A percentile compares a stretch with the other conserved stretches of the same genome.
These are phyloP conservation scores for Globisporangium rhizosaccharum DNA, from an alignment of 352 stramenopile species.

Conservation along the genomic window DNA sequence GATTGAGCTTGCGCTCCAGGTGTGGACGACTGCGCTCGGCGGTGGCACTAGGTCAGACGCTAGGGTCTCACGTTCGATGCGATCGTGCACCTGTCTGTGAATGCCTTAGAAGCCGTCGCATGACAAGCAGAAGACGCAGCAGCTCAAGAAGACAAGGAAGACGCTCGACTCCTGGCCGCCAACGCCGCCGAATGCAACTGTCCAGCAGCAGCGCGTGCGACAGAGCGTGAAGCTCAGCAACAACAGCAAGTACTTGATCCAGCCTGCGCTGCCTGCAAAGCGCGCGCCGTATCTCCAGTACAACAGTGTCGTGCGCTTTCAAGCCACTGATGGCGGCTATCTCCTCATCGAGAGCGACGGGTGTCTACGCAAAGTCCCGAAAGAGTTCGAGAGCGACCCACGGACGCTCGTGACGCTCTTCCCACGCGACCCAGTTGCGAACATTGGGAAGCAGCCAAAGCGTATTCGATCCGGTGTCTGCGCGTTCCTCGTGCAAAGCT, in stretches of 20 bases:
- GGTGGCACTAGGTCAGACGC: too few relatives aligned
- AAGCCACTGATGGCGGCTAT: conserved; percentile 30
- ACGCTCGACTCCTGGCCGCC: too few relatives aligned
- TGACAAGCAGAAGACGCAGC: too few relatives aligned
- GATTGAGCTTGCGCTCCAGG: conserved; percentile 34
- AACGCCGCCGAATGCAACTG: too few relatives aligned
- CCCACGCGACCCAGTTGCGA: conserved; percentile 18
- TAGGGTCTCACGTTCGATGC: too few relatives aligned
- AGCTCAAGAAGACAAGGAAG: too few relatives aligned
- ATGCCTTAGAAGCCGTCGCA: too few relatives aligned
- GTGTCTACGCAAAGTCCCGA: conserved; percentile 24
- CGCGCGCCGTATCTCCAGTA: conserved; percentile 23
- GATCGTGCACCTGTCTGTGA: too few relatives aligned
- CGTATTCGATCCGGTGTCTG: conserved; percentile 17
- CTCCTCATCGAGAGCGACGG: conserved; percentile 33
- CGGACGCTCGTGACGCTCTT: conserved; percentile 38
- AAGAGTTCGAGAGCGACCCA: conserved; percentile 18
- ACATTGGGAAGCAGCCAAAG: conserved; percentile 16
- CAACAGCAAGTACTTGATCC: not conserved
- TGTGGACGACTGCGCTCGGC: conserved; percentile 4
- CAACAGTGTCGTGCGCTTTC: conserved; percentile 29
- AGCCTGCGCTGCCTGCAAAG: not conserved
- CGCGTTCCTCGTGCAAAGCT: conserved; percentile 27
- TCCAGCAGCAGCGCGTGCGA: not conserved
- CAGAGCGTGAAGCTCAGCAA: not conserved